Conservation (phyloP, 345 rosid genomes). For the Lumnitzera littorea region DNA sequence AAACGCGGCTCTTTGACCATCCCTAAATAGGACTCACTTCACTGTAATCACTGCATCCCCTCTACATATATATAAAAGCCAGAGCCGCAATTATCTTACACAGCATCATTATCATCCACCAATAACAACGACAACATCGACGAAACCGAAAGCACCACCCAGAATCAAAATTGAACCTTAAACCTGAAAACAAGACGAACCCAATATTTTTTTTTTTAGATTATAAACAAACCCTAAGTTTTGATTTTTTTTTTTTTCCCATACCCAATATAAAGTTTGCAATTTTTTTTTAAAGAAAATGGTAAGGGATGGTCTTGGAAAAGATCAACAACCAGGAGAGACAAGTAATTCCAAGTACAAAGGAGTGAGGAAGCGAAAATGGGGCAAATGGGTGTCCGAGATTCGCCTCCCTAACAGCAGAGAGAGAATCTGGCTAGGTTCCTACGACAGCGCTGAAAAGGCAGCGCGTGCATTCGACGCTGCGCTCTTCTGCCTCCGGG, state of each 20-base stretch:
- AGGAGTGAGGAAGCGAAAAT: conserved; percentile 59
- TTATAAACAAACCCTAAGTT: too few species aligned
- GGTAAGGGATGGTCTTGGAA: not conserved
- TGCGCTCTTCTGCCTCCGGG: conserved; percentile 71
- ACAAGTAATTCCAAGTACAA: conserved; percentile 24
- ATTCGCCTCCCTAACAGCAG: conserved; percentile 53
- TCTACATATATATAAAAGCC: not conserved
- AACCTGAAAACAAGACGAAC: too few species aligned
- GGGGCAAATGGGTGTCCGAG: conserved; percentile 68
- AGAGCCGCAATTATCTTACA: conserved; percentile 4
- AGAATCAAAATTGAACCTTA: too few species aligned
- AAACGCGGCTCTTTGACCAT: conserved; percentile 10
- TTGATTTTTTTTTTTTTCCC: too few species aligned
- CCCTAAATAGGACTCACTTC: not conserved
- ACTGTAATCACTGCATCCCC: not conserved
- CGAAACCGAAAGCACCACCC: not conserved
- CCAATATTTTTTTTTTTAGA: too few species aligned
- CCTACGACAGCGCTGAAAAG: conserved; percentile 60
- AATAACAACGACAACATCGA: not conserved
- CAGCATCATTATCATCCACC: not conserved
- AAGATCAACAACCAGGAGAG: conserved; percentile 8
- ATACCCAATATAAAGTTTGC: not conserved
- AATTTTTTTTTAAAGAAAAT: not conserved
- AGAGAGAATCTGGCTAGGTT: conserved; percentile 58
- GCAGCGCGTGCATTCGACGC: conserved; percentile 91